phyloP scores from a whole-genome alignment of 495 filamentous ascomycete genomes.

The Friedmanniomyces simplex region DNA sequence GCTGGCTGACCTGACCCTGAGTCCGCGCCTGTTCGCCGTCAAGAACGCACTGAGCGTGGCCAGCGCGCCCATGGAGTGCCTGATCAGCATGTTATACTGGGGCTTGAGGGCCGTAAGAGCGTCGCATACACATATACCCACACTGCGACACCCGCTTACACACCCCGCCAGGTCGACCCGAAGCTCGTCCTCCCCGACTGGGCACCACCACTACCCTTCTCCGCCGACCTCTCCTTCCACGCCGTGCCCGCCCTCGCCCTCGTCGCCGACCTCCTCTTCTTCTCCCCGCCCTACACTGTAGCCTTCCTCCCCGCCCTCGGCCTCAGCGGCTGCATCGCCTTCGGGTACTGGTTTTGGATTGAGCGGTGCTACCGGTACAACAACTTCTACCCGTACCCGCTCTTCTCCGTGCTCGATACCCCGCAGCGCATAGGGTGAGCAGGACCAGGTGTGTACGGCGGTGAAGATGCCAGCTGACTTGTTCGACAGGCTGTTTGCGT shows the following conservation, averaged over 20 bases:
- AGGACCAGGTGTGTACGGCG: not conserved
- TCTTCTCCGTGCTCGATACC: constrained; percentile 56
- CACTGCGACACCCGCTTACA: not conserved
- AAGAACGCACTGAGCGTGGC: constrained; percentile 68
- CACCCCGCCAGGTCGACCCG: constrained; percentile 47
- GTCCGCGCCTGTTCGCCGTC: constrained; percentile 50
- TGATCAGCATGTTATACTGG: constrained; percentile 85
- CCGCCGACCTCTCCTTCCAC: constrained; percentile 67
- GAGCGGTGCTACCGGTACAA: constrained; percentile 67
- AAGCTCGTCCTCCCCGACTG: constrained; percentile 45
- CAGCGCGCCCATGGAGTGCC: constrained; percentile 65
- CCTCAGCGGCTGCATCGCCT: constrained; percentile 53
- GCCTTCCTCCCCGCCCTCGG: constrained; percentile 47
- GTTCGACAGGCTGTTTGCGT: constrained; percentile 44
- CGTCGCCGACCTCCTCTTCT: constrained; percentile 57
- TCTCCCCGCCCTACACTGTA: constrained; percentile 76
- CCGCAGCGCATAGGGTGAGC: constrained; percentile 44
- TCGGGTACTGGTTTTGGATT: constrained; percentile 81
- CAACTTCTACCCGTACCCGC: constrained; percentile 83
- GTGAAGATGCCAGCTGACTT: not conserved
- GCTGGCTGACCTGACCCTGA: constrained; percentile 65
- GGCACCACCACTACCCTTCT: constrained; percentile 22
- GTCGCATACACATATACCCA: not conserved
- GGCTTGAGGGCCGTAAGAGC: constrained; percentile 41
- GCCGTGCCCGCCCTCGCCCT: constrained; percentile 64